Base-by-base conservation (phyloP, 2,329 filamentous ascomycete species). In the Tolypocladium inflatum region DNA sequence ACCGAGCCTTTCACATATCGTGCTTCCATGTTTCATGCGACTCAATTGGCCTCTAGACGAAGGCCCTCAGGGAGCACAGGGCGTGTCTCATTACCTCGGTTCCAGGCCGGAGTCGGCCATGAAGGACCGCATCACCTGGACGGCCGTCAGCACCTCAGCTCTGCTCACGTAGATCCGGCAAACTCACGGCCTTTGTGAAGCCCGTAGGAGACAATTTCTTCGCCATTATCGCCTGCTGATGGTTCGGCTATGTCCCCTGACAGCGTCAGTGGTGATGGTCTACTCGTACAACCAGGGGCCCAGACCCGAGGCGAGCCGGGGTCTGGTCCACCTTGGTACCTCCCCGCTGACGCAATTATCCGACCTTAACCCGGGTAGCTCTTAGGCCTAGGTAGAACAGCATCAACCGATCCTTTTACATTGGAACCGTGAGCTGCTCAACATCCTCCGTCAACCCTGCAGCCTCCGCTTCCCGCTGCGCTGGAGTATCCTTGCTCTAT, bases 71-170 rank as follows among this genome's bases (percentile, higher is more conserved):
- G 6, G 19, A 30, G 48, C 1, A 21, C n/a, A 3, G 23, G 33
- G 42, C 15, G 10, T 26, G 17, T 35, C 39, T 39, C 37, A 39
- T 56, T 69, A 96, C 92, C 89, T 89, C 70, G 91, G 91, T 72
- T 97, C 93, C 23, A 97, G 76, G 8, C 92, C 92, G 6, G 91
- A 96, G 63, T 90, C 89, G 63, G 83, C 82, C 76, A 89, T 84
- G 73, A 97, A 97, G 2, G 90, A 92, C 70, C 89, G 88, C 78
- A 91, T 82, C 53, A 95, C 90, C 90, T 94, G 59, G 11, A 13
- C 26, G 6, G 13, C 9, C 4, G 26, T 19, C 19, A 3, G 0
- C 2, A 38, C 19, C 38, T 33, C 13, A 3, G 11, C n/a, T 17
- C 17, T 10, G 33, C 35, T 13, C 30, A 17, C 19, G 30, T 21